Percentiles rank a stretch among this genome's conserved stretches.
These are phyloP conservation scores for Monoraphidium neglectum DNA, from an alignment of 139 green algal species.

Conservation along the genomic window DNA sequence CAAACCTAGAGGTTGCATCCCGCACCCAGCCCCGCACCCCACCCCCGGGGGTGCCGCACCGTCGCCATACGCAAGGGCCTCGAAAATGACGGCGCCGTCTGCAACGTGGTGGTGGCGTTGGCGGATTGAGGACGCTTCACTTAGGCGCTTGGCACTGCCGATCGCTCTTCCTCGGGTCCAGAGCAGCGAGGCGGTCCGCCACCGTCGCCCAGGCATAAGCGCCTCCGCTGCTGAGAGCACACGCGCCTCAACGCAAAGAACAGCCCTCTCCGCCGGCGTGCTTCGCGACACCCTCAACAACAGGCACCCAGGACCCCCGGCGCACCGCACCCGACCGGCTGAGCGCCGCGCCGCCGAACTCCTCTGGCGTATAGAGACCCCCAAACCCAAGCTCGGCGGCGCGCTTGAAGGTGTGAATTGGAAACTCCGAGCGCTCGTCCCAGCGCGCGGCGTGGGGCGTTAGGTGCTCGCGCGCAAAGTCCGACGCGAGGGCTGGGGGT, in stretches of 20 bases:
- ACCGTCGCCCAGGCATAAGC: too few relatives aligned
- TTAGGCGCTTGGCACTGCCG: too few relatives aligned
- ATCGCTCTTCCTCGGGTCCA: not conserved
- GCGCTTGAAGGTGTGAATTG: conserved; percentile 51
- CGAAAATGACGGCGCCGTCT: conserved; percentile 77
- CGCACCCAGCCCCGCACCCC: too few relatives aligned
- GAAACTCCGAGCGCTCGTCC: conserved; percentile 72
- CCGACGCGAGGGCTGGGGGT: conserved; percentile 31
- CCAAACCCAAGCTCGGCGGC: conserved; percentile 77
- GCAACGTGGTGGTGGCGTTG: not conserved
- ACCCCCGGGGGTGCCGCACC: not conserved
- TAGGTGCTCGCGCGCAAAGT: conserved; percentile 62
- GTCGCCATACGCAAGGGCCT: conserved; percentile 76
- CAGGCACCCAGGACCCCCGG: conserved; percentile 6
- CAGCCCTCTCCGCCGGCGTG: too few relatives aligned
- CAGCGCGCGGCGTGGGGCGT: conserved; percentile 55
- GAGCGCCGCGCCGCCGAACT: conserved; percentile 44
- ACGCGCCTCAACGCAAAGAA: too few relatives aligned
- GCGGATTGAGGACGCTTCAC: too few relatives aligned
- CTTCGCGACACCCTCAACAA: conserved; percentile 31
- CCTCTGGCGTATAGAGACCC: conserved; percentile 59
- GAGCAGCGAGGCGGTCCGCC: not conserved
- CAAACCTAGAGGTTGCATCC: too few relatives aligned
- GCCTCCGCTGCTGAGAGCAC: too few relatives aligned
- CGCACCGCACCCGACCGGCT: conserved; percentile 19